Conservation (phyloP, 225 moss, liverwort and hornwort species). For the Straminergon stramineum region DNA sequence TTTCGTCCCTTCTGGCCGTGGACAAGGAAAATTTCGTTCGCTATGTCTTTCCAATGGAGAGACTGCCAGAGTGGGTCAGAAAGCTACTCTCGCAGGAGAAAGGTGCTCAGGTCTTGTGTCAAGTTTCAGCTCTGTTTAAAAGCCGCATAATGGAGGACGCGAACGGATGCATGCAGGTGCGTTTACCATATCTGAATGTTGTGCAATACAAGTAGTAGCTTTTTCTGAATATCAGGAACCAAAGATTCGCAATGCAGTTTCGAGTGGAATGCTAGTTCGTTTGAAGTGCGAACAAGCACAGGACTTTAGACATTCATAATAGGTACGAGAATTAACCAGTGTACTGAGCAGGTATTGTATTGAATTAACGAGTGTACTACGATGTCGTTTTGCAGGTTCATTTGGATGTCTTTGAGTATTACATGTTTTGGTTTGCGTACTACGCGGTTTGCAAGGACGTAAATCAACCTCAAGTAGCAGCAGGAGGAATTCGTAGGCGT, state of each 20-base stretch:
- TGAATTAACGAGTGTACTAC: not conserved
- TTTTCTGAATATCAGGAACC: not conserved
- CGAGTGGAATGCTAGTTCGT: not conserved
- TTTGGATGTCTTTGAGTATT: constrained; percentile 70
- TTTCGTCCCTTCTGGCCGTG: constrained; percentile 59
- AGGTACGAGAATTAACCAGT: not conserved
- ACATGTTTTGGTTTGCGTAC: constrained; percentile 69
- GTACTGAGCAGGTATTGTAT: not conserved
- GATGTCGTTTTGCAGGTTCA: constrained; percentile 33
- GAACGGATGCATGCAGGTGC: constrained; percentile 48
- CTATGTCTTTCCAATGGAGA: constrained; percentile 61
- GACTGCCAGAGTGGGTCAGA: constrained; percentile 60
- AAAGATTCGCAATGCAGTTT: not conserved
- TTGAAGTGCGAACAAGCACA: not conserved
- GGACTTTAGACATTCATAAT: not conserved
- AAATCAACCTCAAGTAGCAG: constrained; percentile 32
- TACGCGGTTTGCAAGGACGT: constrained; percentile 63
- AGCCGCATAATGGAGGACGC: constrained; percentile 50
- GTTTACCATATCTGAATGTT: not conserved
- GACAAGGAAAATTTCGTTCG: constrained; percentile 64
- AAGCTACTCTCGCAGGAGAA: constrained; percentile 44
- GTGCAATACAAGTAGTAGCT: not conserved
- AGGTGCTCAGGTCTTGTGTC: constrained; percentile 46
- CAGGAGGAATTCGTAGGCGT: constrained; percentile 23
- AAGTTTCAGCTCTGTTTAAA: constrained; percentile 45